Evolutionary conservation across 768 basidiomycete genomes (phyloP).

Genomic region (Suillus subaureus): DNA sequence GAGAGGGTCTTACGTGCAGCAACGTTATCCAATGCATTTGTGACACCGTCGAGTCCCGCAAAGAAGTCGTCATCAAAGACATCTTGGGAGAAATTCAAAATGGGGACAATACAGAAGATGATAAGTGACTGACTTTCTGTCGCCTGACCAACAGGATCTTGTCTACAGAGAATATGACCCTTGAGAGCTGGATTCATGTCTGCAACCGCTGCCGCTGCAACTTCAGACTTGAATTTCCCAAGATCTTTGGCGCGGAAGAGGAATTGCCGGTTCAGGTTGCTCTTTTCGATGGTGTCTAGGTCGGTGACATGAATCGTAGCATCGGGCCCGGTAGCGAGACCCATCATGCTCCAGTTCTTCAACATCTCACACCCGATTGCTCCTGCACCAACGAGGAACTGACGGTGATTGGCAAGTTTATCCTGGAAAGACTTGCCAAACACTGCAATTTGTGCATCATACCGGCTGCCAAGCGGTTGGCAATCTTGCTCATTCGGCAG

Average conservation of each 20-base stretch:
- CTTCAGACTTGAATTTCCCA: constrained; percentile 96
- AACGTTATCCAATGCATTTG: constrained; percentile 97
- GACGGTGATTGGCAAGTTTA: constrained; percentile 84
- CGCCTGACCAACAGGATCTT: constrained; percentile 90
- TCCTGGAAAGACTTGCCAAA: constrained; percentile 93
- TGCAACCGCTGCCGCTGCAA: constrained; percentile 85
- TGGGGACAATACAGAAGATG: constrained; percentile 1
- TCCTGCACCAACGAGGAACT: constrained; percentile 98
- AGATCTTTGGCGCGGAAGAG: constrained; percentile 95
- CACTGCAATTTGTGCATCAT: constrained; percentile 95
- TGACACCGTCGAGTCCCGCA: constrained; percentile 85
- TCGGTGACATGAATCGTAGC: constrained; percentile 94
- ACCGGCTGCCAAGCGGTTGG: constrained; percentile 79
- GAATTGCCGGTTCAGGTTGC: constrained; percentile 97
- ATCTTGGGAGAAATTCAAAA: constrained; percentile 47
- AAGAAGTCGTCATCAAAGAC: constrained; percentile 91
- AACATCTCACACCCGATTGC: constrained; percentile 99
- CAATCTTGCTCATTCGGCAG: constrained; percentile 83
- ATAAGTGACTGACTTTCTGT: constrained; percentile 76
- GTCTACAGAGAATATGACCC: constrained; percentile 84
- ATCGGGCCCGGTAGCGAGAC: constrained; percentile 76
- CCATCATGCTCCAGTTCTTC: constrained; percentile 99
- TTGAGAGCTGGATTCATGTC: constrained; percentile 95
- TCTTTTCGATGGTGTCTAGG: constrained; percentile 99
- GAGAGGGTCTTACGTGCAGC: constrained; percentile 73